phyloP scores from a whole-genome alignment of 352 stramenopile species.

The Pythium biforme region DNA sequence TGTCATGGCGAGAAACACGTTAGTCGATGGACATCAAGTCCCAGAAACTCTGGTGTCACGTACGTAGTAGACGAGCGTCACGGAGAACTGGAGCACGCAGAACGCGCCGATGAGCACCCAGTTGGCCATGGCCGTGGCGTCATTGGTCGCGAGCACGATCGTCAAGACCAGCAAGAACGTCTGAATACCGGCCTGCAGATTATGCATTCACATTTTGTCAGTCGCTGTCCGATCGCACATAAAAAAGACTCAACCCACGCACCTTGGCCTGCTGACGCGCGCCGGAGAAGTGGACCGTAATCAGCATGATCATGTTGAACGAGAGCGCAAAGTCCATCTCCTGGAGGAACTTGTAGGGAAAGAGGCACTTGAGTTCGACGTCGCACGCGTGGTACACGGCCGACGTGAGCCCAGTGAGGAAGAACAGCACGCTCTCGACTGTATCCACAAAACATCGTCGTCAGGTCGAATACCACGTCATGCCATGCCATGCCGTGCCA shows the following conservation, averaged over 20 bases:
- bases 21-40: too few species aligned
- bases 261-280: slow-evolving; percentile 44
- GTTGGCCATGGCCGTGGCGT: slow-evolving; percentile 38
- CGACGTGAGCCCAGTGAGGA: slow-evolving; percentile 30
- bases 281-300: slow-evolving; percentile 39
- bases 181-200: slow-evolving; percentile 31
- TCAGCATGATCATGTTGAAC: slow-evolving; percentile 45
- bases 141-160: slow-evolving; percentile 34
- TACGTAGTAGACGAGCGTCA: slow-evolving; percentile 38
- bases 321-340: slow-evolving; percentile 45
- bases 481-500: too few species aligned
- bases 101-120: slow-evolving; percentile 34
- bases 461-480: neutral
- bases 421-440: slow-evolving; percentile 43
- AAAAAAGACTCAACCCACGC: neutral
- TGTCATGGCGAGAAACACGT: slow-evolving; percentile 2
- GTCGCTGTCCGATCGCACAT: too few species aligned
- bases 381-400: slow-evolving; percentile 43
- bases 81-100: slow-evolving; percentile 32
- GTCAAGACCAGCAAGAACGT: slow-evolving; percentile 33
- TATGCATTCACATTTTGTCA: too few species aligned
- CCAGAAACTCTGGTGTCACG: slow-evolving; percentile 10
- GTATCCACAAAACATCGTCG: neutral
- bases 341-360: slow-evolving; percentile 38
- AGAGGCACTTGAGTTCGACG: slow-evolving; percentile 33